Evolutionary conservation across 768 basidiomycete genomes (phyloP).

Genomic region (Cubamyces lactineus): DNA sequence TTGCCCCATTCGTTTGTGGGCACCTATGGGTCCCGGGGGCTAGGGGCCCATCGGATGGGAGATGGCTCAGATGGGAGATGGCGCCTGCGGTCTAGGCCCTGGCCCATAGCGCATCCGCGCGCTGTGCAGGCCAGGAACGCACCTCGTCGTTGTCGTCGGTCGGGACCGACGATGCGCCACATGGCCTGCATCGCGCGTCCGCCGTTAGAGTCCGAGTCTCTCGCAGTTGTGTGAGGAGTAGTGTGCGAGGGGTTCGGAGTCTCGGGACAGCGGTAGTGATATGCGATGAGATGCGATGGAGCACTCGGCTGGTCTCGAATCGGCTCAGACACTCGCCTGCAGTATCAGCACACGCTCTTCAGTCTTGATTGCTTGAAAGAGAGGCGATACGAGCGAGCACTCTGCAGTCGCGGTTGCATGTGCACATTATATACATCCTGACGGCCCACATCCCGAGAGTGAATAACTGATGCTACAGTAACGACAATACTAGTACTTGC

Average conservation of each 20-base stretch:
- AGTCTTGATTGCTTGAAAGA: no score
- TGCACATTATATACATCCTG: no score
- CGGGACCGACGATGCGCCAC: background rate
- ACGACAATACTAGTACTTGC: no score
- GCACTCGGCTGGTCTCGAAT: no score
- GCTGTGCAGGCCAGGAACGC: slow-evolving; percentile 2
- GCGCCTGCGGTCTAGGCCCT: background rate
- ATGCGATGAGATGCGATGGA: background rate
- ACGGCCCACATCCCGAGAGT: background rate
- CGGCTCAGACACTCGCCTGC: no score
- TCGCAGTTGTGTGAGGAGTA: no score
- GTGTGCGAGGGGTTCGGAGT: no score
- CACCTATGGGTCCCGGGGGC: slow-evolving; percentile 17
- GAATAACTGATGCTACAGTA: background rate
- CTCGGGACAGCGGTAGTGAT: background rate
- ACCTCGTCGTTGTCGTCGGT: background rate
- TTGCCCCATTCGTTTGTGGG: slow-evolving; percentile 3
- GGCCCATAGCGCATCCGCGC: no score
- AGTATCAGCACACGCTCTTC: no score
- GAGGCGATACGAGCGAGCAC: no score
- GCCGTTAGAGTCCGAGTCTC: background rate
- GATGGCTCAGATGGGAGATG: background rate
- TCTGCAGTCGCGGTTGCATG: no score
- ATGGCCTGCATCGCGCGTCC: background rate
- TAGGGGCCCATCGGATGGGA: background rate